Base-by-base conservation (phyloP, 1,284 basidiomycete species). In the Microbotryomycetes sp. region DNA sequence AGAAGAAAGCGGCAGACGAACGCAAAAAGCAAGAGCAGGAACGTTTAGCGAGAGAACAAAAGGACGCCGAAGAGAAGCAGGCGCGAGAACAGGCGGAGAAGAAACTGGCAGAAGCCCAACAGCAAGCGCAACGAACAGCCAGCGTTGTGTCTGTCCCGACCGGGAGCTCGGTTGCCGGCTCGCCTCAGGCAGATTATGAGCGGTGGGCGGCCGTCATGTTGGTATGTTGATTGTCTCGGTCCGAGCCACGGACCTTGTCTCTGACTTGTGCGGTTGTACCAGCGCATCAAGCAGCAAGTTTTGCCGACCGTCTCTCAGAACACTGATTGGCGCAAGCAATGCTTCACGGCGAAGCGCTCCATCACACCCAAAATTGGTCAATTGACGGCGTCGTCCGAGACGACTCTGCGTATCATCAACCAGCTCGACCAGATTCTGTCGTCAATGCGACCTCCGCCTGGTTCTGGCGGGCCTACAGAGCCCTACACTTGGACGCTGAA, bases 291-390 rank as follows among this genome's bases (percentile, higher is more conserved):
- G 78, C 72, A 74, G 0, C 81, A 85, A 9, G 80, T 87, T n/a
- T 85, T 96, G 75, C 83, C 82, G 48, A 72, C 75, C 9, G 84
- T 93, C 57, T 92, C 94, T 73, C 78, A 74, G 3, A 79, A 87
- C 73, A 78, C 81, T 57, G 77, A 77, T 7, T 73, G 75, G 62
- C 75, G 76, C 29, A 78, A 77, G 65, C 73, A 73, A n/a, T 77
- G 80, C 70, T 79, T 77, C 62, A 72, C 73, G 52, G 81, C 83
- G 35, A 88, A 94, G 62, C 83, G 93, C 52, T 81, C 87, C 71
- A 92, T 98, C 59, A 91, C 86, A 2, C 87, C 90, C 29, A 91
- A 90, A 73, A 83, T 97, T 45, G 91, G 93, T 1, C 94, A 97
- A 75, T 78, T 97, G 35, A 92, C 91, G 13, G 89, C 91, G 69